Evolutionary conservation across 116 monocot species (phyloP).

Genomic region (Dioscorea cayenensis): DNA sequence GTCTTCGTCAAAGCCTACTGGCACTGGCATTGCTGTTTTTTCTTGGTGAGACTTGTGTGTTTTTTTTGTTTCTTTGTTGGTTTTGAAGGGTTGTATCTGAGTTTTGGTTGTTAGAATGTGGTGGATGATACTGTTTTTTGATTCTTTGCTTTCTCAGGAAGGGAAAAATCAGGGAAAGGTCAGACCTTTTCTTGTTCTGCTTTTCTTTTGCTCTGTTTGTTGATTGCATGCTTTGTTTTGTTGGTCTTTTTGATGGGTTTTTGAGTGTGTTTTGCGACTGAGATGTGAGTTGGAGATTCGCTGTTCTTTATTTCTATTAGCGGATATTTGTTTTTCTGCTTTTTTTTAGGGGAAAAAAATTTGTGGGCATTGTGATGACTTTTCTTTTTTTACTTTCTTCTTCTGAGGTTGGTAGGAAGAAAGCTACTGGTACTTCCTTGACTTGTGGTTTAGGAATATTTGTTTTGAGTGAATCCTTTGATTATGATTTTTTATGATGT

Average conservation of each 20-base stretch:
- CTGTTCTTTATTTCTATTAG: no score
- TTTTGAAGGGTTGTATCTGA: background rate
- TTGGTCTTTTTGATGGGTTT: background rate
- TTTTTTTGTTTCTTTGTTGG: background rate
- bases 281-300: no score
- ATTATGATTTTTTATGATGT: background rate
- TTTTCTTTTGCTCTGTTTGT: no score
- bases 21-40: background rate
- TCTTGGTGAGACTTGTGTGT: background rate
- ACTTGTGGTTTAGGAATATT: background rate
- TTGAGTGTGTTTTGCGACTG: background rate
- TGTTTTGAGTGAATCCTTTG: background rate
- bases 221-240: background rate
- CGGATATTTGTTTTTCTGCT: no score
- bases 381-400: no score
- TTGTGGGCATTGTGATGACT: no score
- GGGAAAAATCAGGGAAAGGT: background rate
- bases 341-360: no score
- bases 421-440: no score
- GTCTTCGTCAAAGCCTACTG: background rate
- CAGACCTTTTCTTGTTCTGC: no score
- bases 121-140: background rate
- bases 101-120: no score
- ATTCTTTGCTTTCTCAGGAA: background rate
- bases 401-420: no score